Conservation (phyloP, 345 rosid species). For the Erucastrum elatum region DNA sequence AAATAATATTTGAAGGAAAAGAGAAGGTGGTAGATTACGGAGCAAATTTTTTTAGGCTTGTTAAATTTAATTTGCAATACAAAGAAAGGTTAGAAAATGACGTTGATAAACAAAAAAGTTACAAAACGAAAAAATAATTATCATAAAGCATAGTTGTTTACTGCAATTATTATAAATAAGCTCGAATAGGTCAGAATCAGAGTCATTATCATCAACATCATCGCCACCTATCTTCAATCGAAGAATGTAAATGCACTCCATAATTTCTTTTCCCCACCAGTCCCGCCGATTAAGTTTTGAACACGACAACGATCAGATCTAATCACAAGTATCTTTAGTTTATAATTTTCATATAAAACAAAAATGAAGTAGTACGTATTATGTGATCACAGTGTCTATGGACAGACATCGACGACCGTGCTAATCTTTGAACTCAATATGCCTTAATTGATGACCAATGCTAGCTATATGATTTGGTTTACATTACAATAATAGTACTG, state of each 20-base stretch:
- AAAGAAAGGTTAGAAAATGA: no score
- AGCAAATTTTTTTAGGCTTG: no score
- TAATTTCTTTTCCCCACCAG: slow-evolving; percentile 24
- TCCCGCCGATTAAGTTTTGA: slow-evolving; percentile 35
- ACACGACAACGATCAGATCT: slow-evolving; percentile 36
- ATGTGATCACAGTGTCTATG: slow-evolving; percentile 23
- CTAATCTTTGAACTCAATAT: slow-evolving; percentile 23
- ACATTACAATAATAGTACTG: slow-evolving; percentile 1
- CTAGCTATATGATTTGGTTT: slow-evolving; percentile 9
- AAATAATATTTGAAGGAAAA: no score
- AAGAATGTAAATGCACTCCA: slow-evolving; percentile 27
- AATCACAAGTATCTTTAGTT: neutral
- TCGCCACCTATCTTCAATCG: slow-evolving; percentile 24
- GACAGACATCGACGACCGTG: slow-evolving; percentile 30
- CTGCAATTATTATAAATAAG: no score
- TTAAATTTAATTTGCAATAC: no score
- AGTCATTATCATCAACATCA: slow-evolving; percentile 3
- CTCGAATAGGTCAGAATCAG: no score
- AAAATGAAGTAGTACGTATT: neutral
- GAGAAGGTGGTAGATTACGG: no score
- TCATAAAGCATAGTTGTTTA: no score
- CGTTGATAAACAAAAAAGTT: no score
- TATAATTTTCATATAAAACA: neutral
- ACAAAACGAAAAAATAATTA: no score
- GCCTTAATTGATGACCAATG: slow-evolving; percentile 3